Conservation (phyloP, 2,329 filamentous ascomycete species). For the Aspergillus chevalieri region DNA sequence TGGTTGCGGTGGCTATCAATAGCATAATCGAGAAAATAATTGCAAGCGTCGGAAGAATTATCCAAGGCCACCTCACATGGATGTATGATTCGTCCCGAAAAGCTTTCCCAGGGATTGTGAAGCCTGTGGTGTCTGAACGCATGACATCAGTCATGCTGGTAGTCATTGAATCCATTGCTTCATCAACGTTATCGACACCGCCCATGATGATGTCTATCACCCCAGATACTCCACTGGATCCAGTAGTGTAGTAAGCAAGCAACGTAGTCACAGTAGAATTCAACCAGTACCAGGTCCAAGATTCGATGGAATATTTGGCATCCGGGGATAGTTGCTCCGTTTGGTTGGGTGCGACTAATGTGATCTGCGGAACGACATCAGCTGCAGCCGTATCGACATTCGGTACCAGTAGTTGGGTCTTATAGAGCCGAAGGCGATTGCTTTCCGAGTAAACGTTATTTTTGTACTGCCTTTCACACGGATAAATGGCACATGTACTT, state of each 20-base stretch:
- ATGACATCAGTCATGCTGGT: constrained; percentile 12
- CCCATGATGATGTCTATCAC: not conserved
- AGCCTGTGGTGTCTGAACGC: constrained; percentile 8
- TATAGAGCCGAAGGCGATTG: not conserved
- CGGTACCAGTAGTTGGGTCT: not conserved
- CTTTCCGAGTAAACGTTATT: not conserved
- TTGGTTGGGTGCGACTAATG: not conserved
- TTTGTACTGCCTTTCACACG: constrained; percentile 6
- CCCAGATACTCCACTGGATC: no score
- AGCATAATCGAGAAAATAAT: constrained; percentile 14
- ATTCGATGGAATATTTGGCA: not conserved
- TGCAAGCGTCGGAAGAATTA: constrained; percentile 19
- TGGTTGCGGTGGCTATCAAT: constrained; percentile 10
- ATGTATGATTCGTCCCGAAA: constrained; percentile 21
- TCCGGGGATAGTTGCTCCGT: not conserved
- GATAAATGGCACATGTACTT: constrained; percentile 8
- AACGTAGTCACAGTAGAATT: no score
- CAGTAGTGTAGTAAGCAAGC: no score
- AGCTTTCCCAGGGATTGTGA: constrained; percentile 11
- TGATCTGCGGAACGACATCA: not conserved
- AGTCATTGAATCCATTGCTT: constrained; percentile 5
- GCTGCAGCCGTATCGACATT: no score
- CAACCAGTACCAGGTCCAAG: not conserved
- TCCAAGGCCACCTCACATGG: constrained; percentile 27
- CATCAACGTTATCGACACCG: not conserved